phyloP scores from a whole-genome alignment of 352 stramenopile species.

The Globisporangium paddicum region DNA sequence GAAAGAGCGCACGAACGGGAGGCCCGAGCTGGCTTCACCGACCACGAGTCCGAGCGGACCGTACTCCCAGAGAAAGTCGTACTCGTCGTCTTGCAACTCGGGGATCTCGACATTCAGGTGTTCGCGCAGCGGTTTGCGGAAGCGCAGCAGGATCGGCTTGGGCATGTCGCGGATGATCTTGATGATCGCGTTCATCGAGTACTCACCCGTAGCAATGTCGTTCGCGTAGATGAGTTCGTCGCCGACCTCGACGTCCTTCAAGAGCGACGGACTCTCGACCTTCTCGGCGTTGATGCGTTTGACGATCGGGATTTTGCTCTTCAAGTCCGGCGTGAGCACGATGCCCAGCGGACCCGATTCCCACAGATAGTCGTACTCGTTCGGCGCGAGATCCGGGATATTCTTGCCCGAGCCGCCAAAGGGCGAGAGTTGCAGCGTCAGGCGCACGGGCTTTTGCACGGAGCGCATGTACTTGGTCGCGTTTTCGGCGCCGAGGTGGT shows the following conservation, averaged over 20 bases:
- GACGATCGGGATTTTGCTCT: constrained; percentile 68
- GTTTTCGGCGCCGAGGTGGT: constrained; percentile 57
- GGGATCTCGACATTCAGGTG: constrained; percentile 46
- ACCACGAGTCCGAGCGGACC: constrained; percentile 69
- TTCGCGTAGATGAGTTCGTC: constrained; percentile 84
- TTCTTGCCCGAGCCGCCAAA: constrained; percentile 44
- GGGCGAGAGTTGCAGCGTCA: constrained; percentile 65
- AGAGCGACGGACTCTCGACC: constrained; percentile 34
- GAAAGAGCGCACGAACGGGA: constrained; percentile 77
- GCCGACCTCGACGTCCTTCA: constrained; percentile 45
- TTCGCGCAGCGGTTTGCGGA: constrained; percentile 51
- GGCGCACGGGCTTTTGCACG: constrained; percentile 58
- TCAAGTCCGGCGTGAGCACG: constrained; percentile 61
- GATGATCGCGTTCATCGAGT: constrained; percentile 72
- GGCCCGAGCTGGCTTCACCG: constrained; percentile 38
- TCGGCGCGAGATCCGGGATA: constrained; percentile 50
- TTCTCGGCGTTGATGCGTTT: constrained; percentile 67
- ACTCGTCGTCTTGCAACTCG: constrained; percentile 55
- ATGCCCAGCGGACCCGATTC: constrained; percentile 64
- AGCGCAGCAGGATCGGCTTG: constrained; percentile 77
- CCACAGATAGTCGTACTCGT: constrained; percentile 83
- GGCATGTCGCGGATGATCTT: constrained; percentile 67
- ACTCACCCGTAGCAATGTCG: constrained; percentile 60
- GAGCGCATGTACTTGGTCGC: constrained; percentile 62
- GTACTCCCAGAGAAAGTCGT: constrained; percentile 85